phyloP scores from a whole-genome alignment of 352 stramenopile genomes.

The Elongisporangium prolatum region DNA sequence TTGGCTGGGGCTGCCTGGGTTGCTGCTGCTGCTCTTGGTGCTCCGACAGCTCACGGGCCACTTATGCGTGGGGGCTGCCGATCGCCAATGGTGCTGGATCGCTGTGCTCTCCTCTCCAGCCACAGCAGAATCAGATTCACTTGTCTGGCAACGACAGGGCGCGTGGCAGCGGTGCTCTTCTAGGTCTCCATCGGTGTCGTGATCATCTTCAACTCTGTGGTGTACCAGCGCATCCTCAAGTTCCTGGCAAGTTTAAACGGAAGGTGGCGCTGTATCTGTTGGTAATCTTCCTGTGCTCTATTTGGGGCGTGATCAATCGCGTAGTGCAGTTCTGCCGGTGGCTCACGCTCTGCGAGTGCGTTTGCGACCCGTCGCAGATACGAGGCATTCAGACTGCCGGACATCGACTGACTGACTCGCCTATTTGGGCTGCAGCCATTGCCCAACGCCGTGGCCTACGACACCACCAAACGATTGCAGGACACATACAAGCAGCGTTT shows the following conservation, averaged over 20 bases:
- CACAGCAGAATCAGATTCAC: slow-evolving; percentile 19
- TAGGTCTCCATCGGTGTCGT: slow-evolving; percentile 56
- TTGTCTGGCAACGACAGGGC: too few species aligned
- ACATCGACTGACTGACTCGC: neutral
- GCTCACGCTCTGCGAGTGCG: slow-evolving; percentile 57
- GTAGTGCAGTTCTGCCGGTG: slow-evolving; percentile 61
- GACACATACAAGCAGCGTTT: slow-evolving; percentile 69
- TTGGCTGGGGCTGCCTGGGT: slow-evolving; percentile 69
- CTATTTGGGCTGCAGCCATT: slow-evolving; percentile 32
- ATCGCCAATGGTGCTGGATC: slow-evolving; percentile 79
- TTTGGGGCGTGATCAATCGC: slow-evolving; percentile 68
- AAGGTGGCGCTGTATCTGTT: slow-evolving; percentile 64
- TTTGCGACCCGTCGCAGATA: slow-evolving; percentile 50
- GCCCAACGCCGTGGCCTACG: slow-evolving; percentile 62
- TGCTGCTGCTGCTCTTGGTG: slow-evolving; percentile 47
- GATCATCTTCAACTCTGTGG: slow-evolving; percentile 59
- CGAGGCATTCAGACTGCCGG: neutral
- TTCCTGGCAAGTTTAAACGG: slow-evolving; percentile 49
- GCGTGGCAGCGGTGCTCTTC: slow-evolving; percentile 53
- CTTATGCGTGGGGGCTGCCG: slow-evolving; percentile 55
- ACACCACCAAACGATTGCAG: slow-evolving; percentile 67
- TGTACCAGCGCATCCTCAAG: slow-evolving; percentile 58
- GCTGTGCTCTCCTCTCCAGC: slow-evolving; percentile 27
- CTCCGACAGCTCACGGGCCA: slow-evolving; percentile 67
- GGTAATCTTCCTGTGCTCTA: slow-evolving; percentile 67